phyloP scores from a whole-genome alignment of 768 basidiomycete genomes.

The Psilocybe tampanensis region DNA sequence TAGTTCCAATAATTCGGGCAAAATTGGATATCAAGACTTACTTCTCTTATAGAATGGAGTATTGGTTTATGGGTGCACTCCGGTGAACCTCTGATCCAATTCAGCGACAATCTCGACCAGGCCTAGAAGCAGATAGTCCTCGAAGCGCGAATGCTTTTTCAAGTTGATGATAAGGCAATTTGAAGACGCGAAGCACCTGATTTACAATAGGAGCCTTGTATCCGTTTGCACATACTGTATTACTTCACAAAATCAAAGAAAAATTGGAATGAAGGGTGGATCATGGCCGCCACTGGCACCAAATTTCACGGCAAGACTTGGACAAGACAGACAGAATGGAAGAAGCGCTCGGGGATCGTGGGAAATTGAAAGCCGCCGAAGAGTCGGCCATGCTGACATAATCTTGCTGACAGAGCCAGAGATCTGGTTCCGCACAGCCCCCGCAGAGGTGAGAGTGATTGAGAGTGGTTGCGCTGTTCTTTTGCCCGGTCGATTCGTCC shows the following conservation, averaged over 20 bases:
- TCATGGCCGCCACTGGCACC: too few species aligned
- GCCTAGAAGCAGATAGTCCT: too few species aligned
- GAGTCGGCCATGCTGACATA: neutral
- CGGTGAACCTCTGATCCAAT: neutral
- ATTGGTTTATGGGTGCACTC: neutral
- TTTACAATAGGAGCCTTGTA: too few species aligned
- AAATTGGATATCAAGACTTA: too few species aligned
- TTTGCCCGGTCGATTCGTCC: conserved; percentile 2
- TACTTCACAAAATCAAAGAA: too few species aligned
- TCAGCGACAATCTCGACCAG: neutral
- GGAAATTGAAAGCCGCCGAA: neutral
- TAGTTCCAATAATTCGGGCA: too few species aligned
- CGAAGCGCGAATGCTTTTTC: too few species aligned
- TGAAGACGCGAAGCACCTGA: too few species aligned
- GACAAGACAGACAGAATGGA: neutral
- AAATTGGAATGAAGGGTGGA: too few species aligned
- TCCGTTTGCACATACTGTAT: too few species aligned
- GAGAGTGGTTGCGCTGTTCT: conserved; percentile 6
- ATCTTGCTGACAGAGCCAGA: neutral
- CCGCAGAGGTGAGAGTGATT: neutral
- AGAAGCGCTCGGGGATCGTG: neutral
- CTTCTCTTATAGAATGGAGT: neutral
- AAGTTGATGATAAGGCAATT: too few species aligned
- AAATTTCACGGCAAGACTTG: too few species aligned
- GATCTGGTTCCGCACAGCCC: neutral